Evolutionary conservation across 495 filamentous ascomycete species (phyloP).

Genomic region (Aspergillus cavernicola): DNA sequence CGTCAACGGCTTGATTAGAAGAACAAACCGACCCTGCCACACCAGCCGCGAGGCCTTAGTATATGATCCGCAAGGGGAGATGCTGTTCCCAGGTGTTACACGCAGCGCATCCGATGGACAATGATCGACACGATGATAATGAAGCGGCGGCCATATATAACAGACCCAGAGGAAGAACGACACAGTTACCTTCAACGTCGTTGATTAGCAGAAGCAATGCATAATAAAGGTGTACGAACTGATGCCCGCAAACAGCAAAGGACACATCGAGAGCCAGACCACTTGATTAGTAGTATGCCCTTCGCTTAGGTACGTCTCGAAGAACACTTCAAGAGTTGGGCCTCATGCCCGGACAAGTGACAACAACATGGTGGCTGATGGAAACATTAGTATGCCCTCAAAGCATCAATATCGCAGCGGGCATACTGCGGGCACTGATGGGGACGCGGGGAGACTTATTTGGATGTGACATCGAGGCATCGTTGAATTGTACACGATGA

Average conservation of each 20-base stretch:
- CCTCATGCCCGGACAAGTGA: constrained; percentile 31
- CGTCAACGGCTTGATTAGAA: constrained; percentile 3
- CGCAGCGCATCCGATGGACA: constrained; percentile 27
- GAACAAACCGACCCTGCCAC: constrained; percentile 32
- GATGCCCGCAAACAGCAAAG: constrained; percentile 31
- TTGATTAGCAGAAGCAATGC: not conserved
- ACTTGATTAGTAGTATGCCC: constrained; percentile 25
- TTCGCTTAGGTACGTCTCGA: constrained; percentile 25
- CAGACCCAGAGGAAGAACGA: constrained; percentile 31
- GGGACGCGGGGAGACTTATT: constrained; percentile 13
- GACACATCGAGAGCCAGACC: constrained; percentile 32
- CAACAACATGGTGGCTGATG: constrained; percentile 31
- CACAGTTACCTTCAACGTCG: constrained; percentile 24
- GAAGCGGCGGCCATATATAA: constrained; percentile 26
- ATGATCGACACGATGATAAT: constrained; percentile 21
- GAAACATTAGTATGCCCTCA: not conserved
- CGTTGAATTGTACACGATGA: not conserved
- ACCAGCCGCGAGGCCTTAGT: constrained; percentile 31
- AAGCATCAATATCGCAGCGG: constrained; percentile 22
- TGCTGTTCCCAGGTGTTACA: constrained; percentile 30
- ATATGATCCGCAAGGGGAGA: constrained; percentile 28
- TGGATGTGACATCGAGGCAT: constrained; percentile 3
- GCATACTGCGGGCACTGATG: constrained; percentile 25
- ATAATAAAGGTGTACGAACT: constrained; percentile 11
- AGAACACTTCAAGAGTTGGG: constrained; percentile 26